A percentile compares a stretch with the other conserved stretches of the same genome.
phyloP scores from a whole-genome alignment of 2,329 filamentous ascomycete species.

The Colletotrichum lindemuthianum region DNA sequence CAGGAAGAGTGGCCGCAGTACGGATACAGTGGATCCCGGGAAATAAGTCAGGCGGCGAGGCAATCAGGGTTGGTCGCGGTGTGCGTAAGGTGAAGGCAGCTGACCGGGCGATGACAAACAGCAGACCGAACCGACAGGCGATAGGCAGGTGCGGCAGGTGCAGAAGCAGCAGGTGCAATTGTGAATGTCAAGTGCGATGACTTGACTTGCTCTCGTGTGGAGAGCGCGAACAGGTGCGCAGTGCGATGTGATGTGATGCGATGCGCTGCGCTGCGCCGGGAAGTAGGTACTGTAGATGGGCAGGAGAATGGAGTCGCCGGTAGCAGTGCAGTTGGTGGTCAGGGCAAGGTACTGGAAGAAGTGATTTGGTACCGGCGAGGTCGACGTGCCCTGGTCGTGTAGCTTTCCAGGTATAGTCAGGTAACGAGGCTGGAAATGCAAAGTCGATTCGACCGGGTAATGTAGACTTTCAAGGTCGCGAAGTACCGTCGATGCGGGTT shows the following conservation, averaged over 20 bases:
- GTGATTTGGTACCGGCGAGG: neutral
- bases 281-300: too few species aligned
- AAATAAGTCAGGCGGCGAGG: constrained; percentile 1
- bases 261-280: too few species aligned
- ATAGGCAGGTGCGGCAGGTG: neutral
- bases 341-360: neutral
- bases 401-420: neutral
- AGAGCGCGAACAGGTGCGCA: neutral
- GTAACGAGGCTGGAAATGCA: constrained; percentile 10
- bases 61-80: constrained; percentile 4
- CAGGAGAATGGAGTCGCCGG: too few species aligned
- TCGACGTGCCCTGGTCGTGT: neutral
- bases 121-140: neutral
- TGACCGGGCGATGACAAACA: neutral
- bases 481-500: neutral
- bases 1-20: neutral
- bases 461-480: neutral
- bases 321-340: too few species aligned
- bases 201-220: constrained; percentile 2
- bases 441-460: neutral
- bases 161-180: neutral
- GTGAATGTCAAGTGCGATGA: constrained; percentile 1
- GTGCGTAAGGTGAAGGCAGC: neutral
- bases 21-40: constrained; percentile 15
- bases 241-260: neutral